phyloP scores from a whole-genome alignment of 352 stramenopile genomes.

The Phytophthora pistaciae region DNA sequence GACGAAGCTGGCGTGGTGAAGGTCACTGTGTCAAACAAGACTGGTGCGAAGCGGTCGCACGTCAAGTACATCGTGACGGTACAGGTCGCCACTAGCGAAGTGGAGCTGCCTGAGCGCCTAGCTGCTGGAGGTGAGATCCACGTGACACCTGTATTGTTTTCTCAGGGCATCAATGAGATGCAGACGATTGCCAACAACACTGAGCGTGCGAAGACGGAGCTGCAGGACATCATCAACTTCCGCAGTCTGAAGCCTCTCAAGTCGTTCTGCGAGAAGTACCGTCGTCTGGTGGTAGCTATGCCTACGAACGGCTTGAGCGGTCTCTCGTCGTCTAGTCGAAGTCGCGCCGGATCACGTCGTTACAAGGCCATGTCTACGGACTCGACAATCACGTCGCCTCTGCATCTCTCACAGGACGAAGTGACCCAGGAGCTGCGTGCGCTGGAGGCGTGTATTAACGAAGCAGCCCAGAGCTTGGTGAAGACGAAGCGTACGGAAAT shows the following conservation, averaged over 20 bases:
- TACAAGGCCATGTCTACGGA: constrained; percentile 69
- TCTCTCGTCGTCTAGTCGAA: constrained; percentile 42
- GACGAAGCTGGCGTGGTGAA: constrained; percentile 85
- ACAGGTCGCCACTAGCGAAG: constrained; percentile 78
- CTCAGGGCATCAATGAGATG: constrained; percentile 96
- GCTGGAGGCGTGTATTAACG: constrained; percentile 73
- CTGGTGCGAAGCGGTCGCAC: constrained; percentile 55
- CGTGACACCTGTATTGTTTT: constrained; percentile 88
- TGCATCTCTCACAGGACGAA: constrained; percentile 78
- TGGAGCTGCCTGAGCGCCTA: constrained; percentile 79
- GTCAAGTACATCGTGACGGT: constrained; percentile 90
- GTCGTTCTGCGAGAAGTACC: constrained; percentile 88
- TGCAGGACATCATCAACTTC: constrained; percentile 92
- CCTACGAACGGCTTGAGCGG: constrained; percentile 45
- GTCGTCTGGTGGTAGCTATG: constrained; percentile 64
- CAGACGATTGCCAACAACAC: constrained; percentile 95
- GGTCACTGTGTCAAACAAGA: constrained; percentile 77
- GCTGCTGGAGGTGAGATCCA: constrained; percentile 78
- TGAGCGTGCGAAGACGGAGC: constrained; percentile 86
- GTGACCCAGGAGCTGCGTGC: constrained; percentile 72
- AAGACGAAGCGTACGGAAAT: constrained; percentile 91
- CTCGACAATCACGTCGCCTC: constrained; percentile 51
- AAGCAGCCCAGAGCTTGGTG: constrained; percentile 84
- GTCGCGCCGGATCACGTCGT: constrained; percentile 43
- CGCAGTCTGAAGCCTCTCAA: constrained; percentile 85